These are phyloP conservation scores for Tieghemostelium lacteum DNA, from an alignment of 78 protist genomes.

Conservation along the genomic window DNA sequence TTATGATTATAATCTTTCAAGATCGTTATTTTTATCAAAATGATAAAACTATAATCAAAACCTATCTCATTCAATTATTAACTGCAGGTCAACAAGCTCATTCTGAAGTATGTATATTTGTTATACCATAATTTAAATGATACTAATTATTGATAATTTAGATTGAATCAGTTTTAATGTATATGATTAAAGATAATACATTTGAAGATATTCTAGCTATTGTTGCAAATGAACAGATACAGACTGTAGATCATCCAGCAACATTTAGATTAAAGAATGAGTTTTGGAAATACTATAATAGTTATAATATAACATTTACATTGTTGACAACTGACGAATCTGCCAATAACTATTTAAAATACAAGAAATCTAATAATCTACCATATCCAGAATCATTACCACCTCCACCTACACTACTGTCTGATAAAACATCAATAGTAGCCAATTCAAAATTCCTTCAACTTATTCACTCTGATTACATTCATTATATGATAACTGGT, in stretches of 20 bases:
- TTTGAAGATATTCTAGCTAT: constrained; percentile 24
- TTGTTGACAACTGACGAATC: constrained; percentile 65
- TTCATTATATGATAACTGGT: constrained; percentile 2
- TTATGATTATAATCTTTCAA: constrained; percentile 27
- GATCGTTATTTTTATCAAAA: constrained; percentile 17
- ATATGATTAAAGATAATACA: constrained; percentile 1
- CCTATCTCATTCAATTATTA: constrained; percentile 22
- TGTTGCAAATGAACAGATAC: constrained; percentile 15
- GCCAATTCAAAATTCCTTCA: not conserved
- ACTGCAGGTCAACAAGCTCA: constrained; percentile 38
- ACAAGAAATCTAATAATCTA: constrained; percentile 7
- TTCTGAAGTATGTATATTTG: constrained; percentile 1
- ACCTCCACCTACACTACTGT: constrained; percentile 19
- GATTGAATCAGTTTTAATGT: constrained; percentile 39
- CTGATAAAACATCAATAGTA: not conserved
- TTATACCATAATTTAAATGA: not conserved
- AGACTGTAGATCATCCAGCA: constrained; percentile 40
- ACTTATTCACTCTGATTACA: constrained; percentile 35
- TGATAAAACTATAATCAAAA: not conserved
- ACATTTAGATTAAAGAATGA: constrained; percentile 40
- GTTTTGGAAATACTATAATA: constrained; percentile 49
- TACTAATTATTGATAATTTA: not conserved
- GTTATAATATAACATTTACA: constrained; percentile 5
- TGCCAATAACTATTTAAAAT: constrained; percentile 18
- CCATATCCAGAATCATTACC: constrained; percentile 49